Percentiles rank a stretch among this genome's conserved stretches.
Evolutionary conservation across 2,329 filamentous ascomycete genomes (phyloP).

Genomic region (Pseudocercospora vitis): DNA sequence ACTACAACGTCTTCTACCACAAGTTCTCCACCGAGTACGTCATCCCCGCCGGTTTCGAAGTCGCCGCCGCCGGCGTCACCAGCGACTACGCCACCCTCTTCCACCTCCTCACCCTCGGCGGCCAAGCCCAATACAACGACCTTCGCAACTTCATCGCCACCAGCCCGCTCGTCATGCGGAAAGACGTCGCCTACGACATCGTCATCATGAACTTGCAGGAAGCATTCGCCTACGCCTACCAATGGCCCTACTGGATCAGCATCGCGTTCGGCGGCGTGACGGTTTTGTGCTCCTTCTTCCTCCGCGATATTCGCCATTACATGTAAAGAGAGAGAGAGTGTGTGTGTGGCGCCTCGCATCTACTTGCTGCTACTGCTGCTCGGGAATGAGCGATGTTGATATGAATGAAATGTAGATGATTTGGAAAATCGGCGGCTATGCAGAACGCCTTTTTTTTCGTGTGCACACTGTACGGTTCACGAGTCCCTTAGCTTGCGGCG

Average conservation of each 20-base stretch:
- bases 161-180: slow-evolving; percentile 19
- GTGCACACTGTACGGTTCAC: no score
- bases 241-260: slow-evolving; percentile 36
- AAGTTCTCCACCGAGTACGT: slow-evolving; percentile 35
- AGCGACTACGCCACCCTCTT: slow-evolving; percentile 22
- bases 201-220: slow-evolving; percentile 30
- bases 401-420: no score
- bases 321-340: slow-evolving; percentile 23
- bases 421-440: not conserved
- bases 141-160: slow-evolving; percentile 20
- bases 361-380: no score
- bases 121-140: slow-evolving; percentile 25
- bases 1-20: slow-evolving; percentile 56
- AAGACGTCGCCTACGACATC: slow-evolving; percentile 30
- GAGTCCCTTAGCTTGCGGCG: no score
- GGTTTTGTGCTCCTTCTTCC: slow-evolving; percentile 32
- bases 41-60: slow-evolving; percentile 20
- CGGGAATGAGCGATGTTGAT: no score
- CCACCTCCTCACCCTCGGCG: slow-evolving; percentile 25
- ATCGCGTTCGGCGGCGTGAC: slow-evolving; percentile 38
- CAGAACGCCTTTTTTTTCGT: not conserved
- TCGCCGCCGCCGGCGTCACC: slow-evolving; percentile 22
- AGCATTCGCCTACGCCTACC: slow-evolving; percentile 34
- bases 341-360: no score
- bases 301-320: slow-evolving; percentile 38